phyloP scores from a whole-genome alignment of 306 rosid genomes.

The Rosa chinensis region DNA sequence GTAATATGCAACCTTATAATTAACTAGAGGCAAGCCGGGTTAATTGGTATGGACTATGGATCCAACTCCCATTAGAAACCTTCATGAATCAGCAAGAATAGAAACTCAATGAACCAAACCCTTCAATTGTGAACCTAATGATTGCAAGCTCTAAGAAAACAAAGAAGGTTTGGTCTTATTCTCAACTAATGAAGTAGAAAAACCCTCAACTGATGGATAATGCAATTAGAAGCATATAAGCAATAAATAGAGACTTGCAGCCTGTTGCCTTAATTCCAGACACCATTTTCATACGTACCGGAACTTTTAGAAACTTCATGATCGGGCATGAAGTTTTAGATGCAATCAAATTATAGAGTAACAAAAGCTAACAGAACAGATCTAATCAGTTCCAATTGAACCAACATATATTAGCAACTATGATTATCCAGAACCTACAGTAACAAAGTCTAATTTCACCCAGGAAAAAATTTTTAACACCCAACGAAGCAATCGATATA shows the following conservation, averaged over 20 bases:
- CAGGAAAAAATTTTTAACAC: slow-evolving; percentile 11
- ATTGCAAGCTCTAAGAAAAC: slow-evolving; percentile 20
- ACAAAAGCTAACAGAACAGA: slow-evolving; percentile 39
- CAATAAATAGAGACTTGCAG: neutral
- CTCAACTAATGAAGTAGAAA: slow-evolving; percentile 2
- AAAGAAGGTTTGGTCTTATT: slow-evolving; percentile 18
- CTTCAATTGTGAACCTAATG: slow-evolving; percentile 25
- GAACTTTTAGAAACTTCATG: slow-evolving; percentile 13
- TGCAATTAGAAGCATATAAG: slow-evolving; percentile 11
- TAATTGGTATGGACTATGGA: neutral
- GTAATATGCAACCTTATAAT: slow-evolving; percentile 5
- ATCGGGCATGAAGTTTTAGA: slow-evolving; percentile 7
- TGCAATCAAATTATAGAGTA: neutral
- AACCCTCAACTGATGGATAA: slow-evolving; percentile 3
- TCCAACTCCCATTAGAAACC: neutral
- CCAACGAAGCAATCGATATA: slow-evolving; percentile 21
- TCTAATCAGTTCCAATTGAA: slow-evolving; percentile 43
- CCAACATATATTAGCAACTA: slow-evolving; percentile 10
- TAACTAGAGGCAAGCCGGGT: neutral
- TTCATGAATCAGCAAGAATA: slow-evolving; percentile 20
- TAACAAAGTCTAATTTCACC: slow-evolving; percentile 35
- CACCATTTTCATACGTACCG: slow-evolving; percentile 5
- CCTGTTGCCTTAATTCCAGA: neutral
- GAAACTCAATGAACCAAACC: slow-evolving; percentile 16
- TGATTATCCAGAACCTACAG: slow-evolving; percentile 26